Evolutionary conservation across 345 rosid species (phyloP).

Genomic region (Cardamine resedifolia): DNA sequence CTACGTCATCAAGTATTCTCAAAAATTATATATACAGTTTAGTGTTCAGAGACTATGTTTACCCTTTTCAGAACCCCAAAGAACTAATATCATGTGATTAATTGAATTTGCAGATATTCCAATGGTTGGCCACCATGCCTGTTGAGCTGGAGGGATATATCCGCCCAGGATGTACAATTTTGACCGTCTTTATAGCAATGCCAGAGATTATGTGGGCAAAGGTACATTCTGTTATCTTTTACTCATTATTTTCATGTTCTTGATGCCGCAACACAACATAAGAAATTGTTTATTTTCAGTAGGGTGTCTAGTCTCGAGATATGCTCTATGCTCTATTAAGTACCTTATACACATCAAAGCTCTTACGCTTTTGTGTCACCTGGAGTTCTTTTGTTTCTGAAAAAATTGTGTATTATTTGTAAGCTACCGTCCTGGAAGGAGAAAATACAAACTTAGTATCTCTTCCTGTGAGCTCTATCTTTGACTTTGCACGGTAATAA

Average conservation of each 20-base stretch:
- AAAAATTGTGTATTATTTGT: not conserved
- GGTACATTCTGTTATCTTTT: constrained; percentile 44
- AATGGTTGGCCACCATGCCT: constrained; percentile 97
- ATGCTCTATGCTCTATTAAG: not conserved
- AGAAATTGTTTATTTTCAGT: constrained; percentile 16
- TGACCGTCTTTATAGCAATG: constrained; percentile 87
- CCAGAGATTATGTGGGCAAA: constrained; percentile 83
- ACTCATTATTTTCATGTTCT: constrained; percentile 9
- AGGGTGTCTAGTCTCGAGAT: constrained; percentile 8
- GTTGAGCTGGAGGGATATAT: constrained; percentile 95
- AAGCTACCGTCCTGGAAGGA: constrained; percentile 7
- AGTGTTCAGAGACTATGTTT: constrained; percentile 46
- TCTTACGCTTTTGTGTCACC: not conserved
- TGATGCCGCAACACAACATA: not conserved
- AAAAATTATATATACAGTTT: constrained; percentile 58
- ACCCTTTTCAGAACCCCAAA: constrained; percentile 20
- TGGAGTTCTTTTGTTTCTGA: not conserved
- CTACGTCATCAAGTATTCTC: constrained; percentile 95
- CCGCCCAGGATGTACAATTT: constrained; percentile 96
- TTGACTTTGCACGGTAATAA: not conserved
- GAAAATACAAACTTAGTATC: constrained; percentile 7
- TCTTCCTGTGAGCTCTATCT: constrained; percentile 2
- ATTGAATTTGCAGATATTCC: constrained; percentile 66
- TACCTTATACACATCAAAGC: not conserved
- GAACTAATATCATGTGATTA: constrained; percentile 34